Conservation (phyloP, 257 asterid species). For the Capsicum rhomboideum region DNA sequence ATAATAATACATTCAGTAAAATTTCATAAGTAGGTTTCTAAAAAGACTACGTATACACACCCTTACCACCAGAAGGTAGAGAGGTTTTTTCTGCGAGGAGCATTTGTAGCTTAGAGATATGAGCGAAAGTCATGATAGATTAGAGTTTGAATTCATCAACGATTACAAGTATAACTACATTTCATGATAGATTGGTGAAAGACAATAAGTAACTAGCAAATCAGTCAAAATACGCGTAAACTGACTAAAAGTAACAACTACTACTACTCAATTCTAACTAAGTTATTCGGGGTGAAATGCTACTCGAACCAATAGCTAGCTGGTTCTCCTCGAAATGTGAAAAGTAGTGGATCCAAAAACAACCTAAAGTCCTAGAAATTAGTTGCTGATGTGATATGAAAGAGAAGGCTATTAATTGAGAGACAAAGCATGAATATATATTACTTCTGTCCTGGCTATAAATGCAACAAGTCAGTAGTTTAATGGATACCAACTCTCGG, state of each 20-base stretch:
- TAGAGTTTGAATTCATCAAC: no score
- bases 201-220: neutral
- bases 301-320: no score
- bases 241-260: neutral
- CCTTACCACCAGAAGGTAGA: no score
- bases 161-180: no score
- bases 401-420: neutral
- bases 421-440: neutral
- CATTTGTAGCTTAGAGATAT: no score
- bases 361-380: neutral
- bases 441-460: neutral
- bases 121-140: no score
- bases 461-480: neutral
- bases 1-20: no score
- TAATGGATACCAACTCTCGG: neutral
- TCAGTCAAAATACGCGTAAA: accelerated
- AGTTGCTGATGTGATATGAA: neutral
- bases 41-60: neutral
- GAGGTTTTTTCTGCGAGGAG: no score
- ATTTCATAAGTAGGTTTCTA: neutral
- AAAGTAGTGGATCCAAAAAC: neutral
- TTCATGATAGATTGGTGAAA: neutral
- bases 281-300: neutral
- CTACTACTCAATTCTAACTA: neutral
- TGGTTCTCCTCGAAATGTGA: no score